A percentile compares a stretch with the other conserved stretches of the same genome.
Conservation (phyloP, 768 basidiomycete species). For the Porphyrellus cyaneotinctus region DNA sequence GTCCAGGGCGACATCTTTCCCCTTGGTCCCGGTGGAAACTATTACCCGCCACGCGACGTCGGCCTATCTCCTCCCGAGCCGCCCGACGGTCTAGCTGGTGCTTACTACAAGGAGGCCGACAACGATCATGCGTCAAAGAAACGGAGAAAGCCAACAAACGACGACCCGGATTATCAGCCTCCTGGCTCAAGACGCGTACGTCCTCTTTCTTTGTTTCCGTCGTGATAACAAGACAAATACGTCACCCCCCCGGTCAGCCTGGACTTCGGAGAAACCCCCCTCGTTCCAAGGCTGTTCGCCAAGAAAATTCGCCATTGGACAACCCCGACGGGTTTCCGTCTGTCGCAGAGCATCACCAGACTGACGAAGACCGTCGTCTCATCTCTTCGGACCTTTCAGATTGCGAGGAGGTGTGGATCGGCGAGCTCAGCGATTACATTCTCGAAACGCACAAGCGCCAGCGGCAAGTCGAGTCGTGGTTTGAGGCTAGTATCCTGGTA, state of each 20-base stretch:
- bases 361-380: slow-evolving; percentile 42
- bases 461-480: slow-evolving; percentile 69
- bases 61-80: slow-evolving; percentile 16
- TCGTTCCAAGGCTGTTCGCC: slow-evolving; percentile 33
- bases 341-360: slow-evolving; percentile 21
- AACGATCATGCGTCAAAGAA: slow-evolving; percentile 40
- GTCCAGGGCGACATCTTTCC: slow-evolving; percentile 37
- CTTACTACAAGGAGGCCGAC: slow-evolving; percentile 32
- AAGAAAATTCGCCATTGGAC: slow-evolving; percentile 27
- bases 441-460: slow-evolving; percentile 70
- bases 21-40: slow-evolving; percentile 35
- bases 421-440: slow-evolving; percentile 65
- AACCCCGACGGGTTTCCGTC: slow-evolving; percentile 17
- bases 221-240: background rate
- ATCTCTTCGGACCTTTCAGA: slow-evolving; percentile 80
- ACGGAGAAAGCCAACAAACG: slow-evolving; percentile 42
- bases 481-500: slow-evolving; percentile 64
- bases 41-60: slow-evolving; percentile 31
- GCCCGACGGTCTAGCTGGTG: slow-evolving; percentile 16
- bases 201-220: slow-evolving; percentile 12
- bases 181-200: slow-evolving; percentile 52
- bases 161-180: slow-evolving; percentile 56
- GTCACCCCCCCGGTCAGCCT: slow-evolving; percentile 21
- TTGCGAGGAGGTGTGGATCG: slow-evolving; percentile 71
- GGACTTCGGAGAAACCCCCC: slow-evolving; percentile 43